These are phyloP conservation scores for Saccharomyces jurei DNA, from an alignment of 805 yeast genomes.

Conservation along the genomic window DNA sequence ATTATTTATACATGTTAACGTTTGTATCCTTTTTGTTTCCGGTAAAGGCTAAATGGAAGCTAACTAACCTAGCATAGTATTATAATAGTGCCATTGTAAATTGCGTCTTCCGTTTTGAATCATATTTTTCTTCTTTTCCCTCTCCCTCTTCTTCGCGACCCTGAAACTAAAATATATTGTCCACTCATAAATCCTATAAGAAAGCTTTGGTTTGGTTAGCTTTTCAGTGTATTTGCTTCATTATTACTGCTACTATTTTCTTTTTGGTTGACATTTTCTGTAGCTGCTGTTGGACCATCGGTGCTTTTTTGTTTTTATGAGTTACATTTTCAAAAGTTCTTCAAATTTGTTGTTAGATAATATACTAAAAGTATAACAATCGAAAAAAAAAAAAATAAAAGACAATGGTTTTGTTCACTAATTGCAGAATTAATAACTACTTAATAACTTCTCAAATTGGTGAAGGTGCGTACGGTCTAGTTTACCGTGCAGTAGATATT, in stretches of 20 bases:
- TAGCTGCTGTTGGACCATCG: not conserved
- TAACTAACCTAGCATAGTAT: not conserved
- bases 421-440: slow-evolving; percentile 24
- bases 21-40: not conserved
- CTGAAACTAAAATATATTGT: not conserved
- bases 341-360: not conserved
- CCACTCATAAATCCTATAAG: not conserved
- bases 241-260: not conserved
- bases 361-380: not conserved
- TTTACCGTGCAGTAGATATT: slow-evolving; percentile 58
- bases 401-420: slow-evolving; percentile 9
- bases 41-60: not conserved
- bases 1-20: not conserved
- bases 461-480: slow-evolving; percentile 80
- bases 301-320: not conserved
- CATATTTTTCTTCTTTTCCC: not conserved
- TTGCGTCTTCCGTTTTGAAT: not conserved
- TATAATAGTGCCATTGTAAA: not conserved
- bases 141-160: not conserved
- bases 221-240: not conserved
- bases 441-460: slow-evolving; percentile 36
- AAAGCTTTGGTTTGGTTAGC: not conserved
- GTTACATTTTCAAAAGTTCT: not conserved
- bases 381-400: not conserved
- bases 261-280: not conserved